Evolutionary conservation across 148 eudicot species (phyloP).

Genomic region (Rheum nobile): DNA sequence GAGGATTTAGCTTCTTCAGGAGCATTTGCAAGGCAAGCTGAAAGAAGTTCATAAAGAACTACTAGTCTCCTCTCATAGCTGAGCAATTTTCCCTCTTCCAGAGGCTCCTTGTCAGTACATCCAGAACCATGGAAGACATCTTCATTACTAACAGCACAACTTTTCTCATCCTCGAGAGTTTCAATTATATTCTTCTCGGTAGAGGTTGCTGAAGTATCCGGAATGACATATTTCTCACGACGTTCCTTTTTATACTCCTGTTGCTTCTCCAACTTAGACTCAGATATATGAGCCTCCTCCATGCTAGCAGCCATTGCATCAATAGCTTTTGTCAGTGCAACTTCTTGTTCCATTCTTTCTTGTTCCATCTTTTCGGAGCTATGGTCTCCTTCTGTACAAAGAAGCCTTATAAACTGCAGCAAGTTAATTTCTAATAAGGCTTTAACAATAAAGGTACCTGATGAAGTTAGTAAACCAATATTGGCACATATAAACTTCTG

Average conservation of each 20-base stretch:
- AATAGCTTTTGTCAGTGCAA: constrained; percentile 59
- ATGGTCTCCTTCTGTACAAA: constrained; percentile 40
- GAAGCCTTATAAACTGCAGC: constrained; percentile 66
- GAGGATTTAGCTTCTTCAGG: constrained; percentile 45
- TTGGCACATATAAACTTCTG: not conserved
- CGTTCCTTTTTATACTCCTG: constrained; percentile 50
- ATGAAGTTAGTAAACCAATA: not conserved
- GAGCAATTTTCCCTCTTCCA: constrained; percentile 56
- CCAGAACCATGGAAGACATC: constrained; percentile 19
- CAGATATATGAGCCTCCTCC: constrained; percentile 30
- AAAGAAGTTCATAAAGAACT: constrained; percentile 80
- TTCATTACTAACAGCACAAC: constrained; percentile 17
- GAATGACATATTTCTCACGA: constrained; percentile 42
- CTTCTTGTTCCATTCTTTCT: constrained; percentile 47
- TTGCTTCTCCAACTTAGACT: constrained; percentile 43
- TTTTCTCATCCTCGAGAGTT: constrained; percentile 20
- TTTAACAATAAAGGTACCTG: not conserved
- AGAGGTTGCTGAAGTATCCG: constrained; percentile 15
- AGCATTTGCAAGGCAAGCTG: constrained; percentile 76
- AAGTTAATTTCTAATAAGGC: not conserved
- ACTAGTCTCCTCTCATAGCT: constrained; percentile 58
- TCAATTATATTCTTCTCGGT: constrained; percentile 24
- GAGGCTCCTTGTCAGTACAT: constrained; percentile 38
- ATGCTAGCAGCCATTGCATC: constrained; percentile 58
- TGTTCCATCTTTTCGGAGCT: constrained; percentile 35